These are phyloP conservation scores for Saturnispora zaruensis DNA, from an alignment of 805 yeast genomes.

Conservation along the genomic window DNA sequence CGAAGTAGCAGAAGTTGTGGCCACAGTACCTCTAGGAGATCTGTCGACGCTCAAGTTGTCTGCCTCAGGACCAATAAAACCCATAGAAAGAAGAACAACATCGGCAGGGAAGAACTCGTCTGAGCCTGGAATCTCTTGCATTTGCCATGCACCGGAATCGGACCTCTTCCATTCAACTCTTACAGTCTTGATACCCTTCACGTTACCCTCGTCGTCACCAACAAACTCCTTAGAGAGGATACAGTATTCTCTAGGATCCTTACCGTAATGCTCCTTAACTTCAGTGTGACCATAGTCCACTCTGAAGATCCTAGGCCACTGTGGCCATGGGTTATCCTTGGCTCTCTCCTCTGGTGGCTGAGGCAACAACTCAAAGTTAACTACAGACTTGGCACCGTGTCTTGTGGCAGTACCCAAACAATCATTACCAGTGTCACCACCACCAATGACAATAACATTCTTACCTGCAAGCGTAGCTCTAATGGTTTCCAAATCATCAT, in stretches of 20 bases:
- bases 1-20: conserved; percentile 48
- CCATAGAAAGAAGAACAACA: conserved; percentile 90
- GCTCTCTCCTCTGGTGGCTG: conserved; percentile 81
- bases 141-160: conserved; percentile 96
- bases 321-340: conserved; percentile 99
- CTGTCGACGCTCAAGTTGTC: conserved; percentile 59
- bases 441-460: conserved; percentile 93
- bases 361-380: conserved; percentile 90
- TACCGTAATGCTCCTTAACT: conserved; percentile 89
- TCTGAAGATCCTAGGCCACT: conserved; percentile 97
- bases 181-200: conserved; percentile 89
- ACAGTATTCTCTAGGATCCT: conserved; percentile 95
- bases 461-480: conserved; percentile 69
- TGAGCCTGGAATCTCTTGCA: conserved; percentile 93
- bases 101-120: conserved; percentile 95
- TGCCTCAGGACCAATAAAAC: conserved; percentile 93
- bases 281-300: conserved; percentile 97
- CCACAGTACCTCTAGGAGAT: conserved; percentile 79
- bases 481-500: conserved; percentile 69
- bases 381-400: conserved; percentile 92
- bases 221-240: conserved; percentile 92
- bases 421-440: conserved; percentile 99
- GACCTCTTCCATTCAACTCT: conserved; percentile 98
- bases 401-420: conserved; percentile 96
- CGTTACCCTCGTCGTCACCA: conserved; percentile 92